Evolutionary conservation across 306 rosid species (phyloP).

Genomic region (Ormosia emarginata): DNA sequence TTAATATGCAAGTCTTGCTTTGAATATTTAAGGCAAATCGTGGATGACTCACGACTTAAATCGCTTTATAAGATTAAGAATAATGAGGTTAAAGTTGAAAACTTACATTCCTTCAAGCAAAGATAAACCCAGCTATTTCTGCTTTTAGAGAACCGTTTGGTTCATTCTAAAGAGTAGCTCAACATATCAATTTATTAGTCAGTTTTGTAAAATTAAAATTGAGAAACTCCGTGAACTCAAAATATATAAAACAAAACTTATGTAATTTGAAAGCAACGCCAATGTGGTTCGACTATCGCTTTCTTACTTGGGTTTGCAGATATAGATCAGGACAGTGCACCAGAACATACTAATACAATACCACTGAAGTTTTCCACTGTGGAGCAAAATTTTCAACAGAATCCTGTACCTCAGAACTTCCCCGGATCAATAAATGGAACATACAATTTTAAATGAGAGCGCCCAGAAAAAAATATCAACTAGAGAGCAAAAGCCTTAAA

Average conservation of each 20-base stretch:
- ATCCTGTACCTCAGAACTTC: constrained; percentile 21
- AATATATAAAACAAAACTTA: background rate
- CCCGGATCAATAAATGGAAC: background rate
- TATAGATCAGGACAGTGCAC: background rate
- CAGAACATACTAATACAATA: background rate
- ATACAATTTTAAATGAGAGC: background rate
- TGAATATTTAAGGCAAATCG: background rate
- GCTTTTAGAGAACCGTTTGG: background rate
- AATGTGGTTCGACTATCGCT: background rate
- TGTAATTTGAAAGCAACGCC: background rate
- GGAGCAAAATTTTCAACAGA: constrained; percentile 21
- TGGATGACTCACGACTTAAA: background rate
- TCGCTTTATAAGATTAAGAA: background rate
- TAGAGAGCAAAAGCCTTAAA: constrained; percentile 5
- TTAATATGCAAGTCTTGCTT: background rate
- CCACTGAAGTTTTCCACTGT: background rate
- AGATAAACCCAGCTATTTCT: background rate
- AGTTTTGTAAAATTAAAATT: background rate
- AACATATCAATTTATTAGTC: background rate
- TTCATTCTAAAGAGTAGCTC: background rate
- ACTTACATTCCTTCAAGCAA: background rate
- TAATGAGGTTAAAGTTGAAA: background rate
- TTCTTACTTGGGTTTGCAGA: background rate
- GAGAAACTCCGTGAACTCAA: background rate
- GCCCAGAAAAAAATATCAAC: background rate